These are phyloP conservation scores for Cordyceps farinosa DNA, from an alignment of 2,329 filamentous ascomycete species.

Conservation along the genomic window DNA sequence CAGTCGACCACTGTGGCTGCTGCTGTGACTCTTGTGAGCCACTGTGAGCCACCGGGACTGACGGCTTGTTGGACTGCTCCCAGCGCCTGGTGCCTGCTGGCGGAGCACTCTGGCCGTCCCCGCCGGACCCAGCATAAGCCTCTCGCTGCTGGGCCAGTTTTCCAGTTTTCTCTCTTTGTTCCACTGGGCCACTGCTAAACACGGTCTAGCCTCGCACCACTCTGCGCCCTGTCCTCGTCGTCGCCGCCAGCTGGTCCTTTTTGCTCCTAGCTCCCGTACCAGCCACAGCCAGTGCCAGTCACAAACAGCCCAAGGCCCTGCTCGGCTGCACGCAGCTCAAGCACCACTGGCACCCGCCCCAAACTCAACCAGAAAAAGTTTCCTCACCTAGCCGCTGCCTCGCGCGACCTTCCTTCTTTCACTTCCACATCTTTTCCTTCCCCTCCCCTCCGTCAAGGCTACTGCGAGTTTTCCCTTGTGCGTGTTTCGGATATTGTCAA, in stretches of 20 bases:
- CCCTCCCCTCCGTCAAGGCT: conserved; percentile 32
- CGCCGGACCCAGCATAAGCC: conserved; percentile 4
- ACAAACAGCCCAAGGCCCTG: background rate
- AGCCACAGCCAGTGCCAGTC: background rate
- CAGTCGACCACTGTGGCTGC: background rate
- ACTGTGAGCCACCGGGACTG: background rate
- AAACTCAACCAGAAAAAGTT: conserved; percentile 29
- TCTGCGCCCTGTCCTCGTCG: background rate
- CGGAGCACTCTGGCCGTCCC: background rate
- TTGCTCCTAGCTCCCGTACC: background rate
- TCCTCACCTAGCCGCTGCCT: conserved; percentile 22
- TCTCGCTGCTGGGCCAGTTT: background rate
- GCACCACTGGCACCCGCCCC: background rate
- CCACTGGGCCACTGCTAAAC: conserved; percentile 9
- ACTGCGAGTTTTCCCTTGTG: conserved; percentile 45
- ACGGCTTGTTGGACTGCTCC: background rate
- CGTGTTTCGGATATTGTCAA: conserved; percentile 43
- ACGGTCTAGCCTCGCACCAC: conserved; percentile 3
- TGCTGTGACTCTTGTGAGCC: background rate
- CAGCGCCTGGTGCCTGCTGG: background rate
- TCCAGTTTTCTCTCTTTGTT: background rate
- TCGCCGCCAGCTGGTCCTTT: background rate
- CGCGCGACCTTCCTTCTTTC: conserved; percentile 16
- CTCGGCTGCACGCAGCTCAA: background rate
- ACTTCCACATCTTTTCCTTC: conserved; percentile 29